Evolutionary conservation across 257 asterid genomes (phyloP).

Genomic region (Oldenlandia corymbosa): DNA sequence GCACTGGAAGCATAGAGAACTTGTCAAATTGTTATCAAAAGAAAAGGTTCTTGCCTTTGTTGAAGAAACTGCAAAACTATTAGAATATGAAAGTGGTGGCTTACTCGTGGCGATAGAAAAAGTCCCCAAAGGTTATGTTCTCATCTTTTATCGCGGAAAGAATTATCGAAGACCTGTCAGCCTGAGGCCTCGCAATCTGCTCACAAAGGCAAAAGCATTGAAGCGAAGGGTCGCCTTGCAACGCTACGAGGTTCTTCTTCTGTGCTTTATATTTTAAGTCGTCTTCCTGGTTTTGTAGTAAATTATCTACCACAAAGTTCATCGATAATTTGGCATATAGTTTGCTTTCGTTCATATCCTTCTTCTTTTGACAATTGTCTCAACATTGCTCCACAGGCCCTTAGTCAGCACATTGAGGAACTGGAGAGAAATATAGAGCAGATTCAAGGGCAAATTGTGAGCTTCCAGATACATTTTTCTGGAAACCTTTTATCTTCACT

Average conservation of each 20-base stretch:
- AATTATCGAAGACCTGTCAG: constrained; percentile 77
- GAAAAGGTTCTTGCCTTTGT: constrained; percentile 75
- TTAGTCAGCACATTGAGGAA: constrained; percentile 88
- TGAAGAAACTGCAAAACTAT: constrained; percentile 89
- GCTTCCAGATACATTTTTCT: constrained; percentile 13
- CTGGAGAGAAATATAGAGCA: constrained; percentile 76
- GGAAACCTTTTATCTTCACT: neutral
- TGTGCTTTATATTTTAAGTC: constrained; percentile 7
- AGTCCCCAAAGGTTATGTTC: constrained; percentile 79
- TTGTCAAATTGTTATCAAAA: constrained; percentile 86
- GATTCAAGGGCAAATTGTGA: constrained; percentile 63
- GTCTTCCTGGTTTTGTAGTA: constrained; percentile 10
- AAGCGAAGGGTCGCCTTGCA: constrained; percentile 96
- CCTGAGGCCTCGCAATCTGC: constrained; percentile 93
- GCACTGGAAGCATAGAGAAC: constrained; percentile 98
- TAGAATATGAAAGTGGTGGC: constrained; percentile 97
- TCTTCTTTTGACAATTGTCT: constrained; percentile 19
- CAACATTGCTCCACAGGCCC: constrained; percentile 52
- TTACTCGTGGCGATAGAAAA: constrained; percentile 78
- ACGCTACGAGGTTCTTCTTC: constrained; percentile 73
- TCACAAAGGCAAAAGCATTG: constrained; percentile 95
- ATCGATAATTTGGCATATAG: neutral
- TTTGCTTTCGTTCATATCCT: constrained; percentile 1
- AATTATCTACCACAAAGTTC: constrained; percentile 1
- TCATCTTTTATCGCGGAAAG: constrained; percentile 94